These are phyloP conservation scores for Penicillium nucicola DNA, from an alignment of 495 filamentous ascomycete species.

Conservation along the genomic window DNA sequence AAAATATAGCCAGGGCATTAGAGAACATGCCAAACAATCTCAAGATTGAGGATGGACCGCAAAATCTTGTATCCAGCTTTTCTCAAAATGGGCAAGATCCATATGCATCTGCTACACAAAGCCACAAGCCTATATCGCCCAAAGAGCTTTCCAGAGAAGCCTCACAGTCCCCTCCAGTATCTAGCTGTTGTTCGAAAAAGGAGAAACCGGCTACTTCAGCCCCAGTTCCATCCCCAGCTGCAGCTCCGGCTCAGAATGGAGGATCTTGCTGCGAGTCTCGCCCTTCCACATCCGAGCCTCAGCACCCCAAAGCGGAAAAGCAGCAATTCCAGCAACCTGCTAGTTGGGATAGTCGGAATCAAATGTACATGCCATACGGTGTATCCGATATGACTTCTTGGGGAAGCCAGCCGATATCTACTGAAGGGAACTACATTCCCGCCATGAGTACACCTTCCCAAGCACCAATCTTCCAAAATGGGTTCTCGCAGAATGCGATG, in stretches of 20 bases:
- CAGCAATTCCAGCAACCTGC: conserved; percentile 2
- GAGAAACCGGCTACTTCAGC: conserved; percentile 9
- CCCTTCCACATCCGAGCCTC: background rate
- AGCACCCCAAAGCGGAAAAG: background rate
- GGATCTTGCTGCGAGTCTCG: conserved; percentile 34
- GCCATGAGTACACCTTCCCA: conserved; percentile 10
- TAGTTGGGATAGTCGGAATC: conserved; percentile 10
- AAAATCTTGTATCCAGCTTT: conserved; percentile 5
- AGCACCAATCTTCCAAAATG: conserved; percentile 10
- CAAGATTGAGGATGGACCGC: conserved; percentile 20
- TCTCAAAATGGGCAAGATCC: conserved; percentile 4
- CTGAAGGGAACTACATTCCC: conserved; percentile 15
- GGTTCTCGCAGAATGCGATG: conserved; percentile 9
- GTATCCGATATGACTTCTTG: conserved; percentile 18
- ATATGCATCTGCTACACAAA: background rate
- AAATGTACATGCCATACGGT: conserved; percentile 16
- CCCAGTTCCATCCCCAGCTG: conserved; percentile 7
- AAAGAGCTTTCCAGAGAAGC: background rate
- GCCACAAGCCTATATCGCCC: background rate
- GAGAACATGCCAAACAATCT: conserved; percentile 19
- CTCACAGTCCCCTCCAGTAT: conserved; percentile 1
- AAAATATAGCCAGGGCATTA: conserved; percentile 28
- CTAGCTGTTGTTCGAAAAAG: conserved; percentile 32
- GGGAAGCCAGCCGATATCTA: conserved; percentile 19
- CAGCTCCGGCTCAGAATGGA: conserved; percentile 8